Conservation (phyloP, 768 basidiomycete genomes). For the Panellus pusillus region DNA sequence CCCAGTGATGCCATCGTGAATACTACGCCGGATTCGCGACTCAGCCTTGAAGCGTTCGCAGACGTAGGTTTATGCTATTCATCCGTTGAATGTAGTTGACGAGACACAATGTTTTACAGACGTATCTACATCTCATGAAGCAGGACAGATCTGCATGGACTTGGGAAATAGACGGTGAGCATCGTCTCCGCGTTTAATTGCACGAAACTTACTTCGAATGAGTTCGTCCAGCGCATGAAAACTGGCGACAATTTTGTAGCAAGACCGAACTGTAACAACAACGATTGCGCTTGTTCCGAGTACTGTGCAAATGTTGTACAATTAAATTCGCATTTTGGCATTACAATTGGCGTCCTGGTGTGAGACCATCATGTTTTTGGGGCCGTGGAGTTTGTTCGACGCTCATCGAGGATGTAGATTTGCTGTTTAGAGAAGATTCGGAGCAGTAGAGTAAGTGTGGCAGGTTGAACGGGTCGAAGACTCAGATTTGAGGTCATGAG, state of each 20-base stretch:
- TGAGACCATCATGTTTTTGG: too few species aligned
- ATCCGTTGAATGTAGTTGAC: background rate
- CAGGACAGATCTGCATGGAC: constrained; percentile 21
- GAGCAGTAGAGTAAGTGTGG: too few species aligned
- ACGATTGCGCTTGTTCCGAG: too few species aligned
- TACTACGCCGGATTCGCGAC: constrained; percentile 31
- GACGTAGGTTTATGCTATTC: constrained; percentile 40
- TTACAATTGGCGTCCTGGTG: too few species aligned
- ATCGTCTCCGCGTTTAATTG: background rate
- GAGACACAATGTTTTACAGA: background rate
- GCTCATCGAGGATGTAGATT: too few species aligned
- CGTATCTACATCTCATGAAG: constrained; percentile 17
- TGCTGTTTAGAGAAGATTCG: too few species aligned
- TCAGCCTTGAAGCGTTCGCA: constrained; percentile 71
- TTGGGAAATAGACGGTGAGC: constrained; percentile 15
- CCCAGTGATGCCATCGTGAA: constrained; percentile 27
- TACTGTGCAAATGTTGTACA: too few species aligned
- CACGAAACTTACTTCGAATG: background rate
- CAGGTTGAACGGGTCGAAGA: too few species aligned
- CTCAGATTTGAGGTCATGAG: too few species aligned
- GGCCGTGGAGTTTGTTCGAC: too few species aligned
- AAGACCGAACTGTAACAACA: too few species aligned
- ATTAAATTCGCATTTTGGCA: too few species aligned
- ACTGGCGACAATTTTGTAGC: constrained; percentile 14
- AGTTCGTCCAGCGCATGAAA: constrained; percentile 23